Base-by-base conservation (phyloP, 306 rosid genomes). In the Quercus robur region DNA sequence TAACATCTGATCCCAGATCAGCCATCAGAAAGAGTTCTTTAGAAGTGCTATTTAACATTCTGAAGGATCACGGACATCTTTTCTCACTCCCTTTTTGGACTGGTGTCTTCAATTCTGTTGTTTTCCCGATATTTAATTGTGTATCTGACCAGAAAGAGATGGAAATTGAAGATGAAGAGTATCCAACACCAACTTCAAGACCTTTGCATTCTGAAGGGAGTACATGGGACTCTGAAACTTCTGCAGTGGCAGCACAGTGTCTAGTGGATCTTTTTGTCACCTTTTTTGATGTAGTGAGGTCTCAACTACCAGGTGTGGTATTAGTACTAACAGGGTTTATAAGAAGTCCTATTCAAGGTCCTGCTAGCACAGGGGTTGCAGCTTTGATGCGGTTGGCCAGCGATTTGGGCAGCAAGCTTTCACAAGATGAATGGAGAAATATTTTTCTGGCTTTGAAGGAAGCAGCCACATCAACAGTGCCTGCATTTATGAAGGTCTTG, bases 21-120 rank as follows among this genome's bases (percentile, higher is more conserved):
- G 93, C 99, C 14, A 93, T 95, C 83, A 89, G 97, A 90, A 95
- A 89, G 94, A 94, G 98, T 83, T 95, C 99, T 30, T 83, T 95
- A 87, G 99, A 95, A 88, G 98, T 95, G 80, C 98, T 95, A 83
- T 95, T 95, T 80, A 93, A 95, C 85, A 95, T 93, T 81, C 79
- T 95, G 66, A 91, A 89, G 91, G 99, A 95, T 87, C 99, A 95
- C 41, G 99, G 99, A 15, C 98, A 93, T 86, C 93, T 93, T 20
- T 95, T 95, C 85, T 90, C 99, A 30, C 68, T 51, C 68, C 81
- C 85, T 56, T 93, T 95, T 86, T 95, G 98, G 99, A 85, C 85
- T 81, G 90, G 85, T 77, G 84, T 95, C 84, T 85, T 90, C 78
- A 79, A 84, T 78, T 85, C 92, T 57, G 93, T 95, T 71, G 85